These are phyloP conservation scores for Staphylotrichum longicolle DNA, from an alignment of 495 filamentous ascomycete species.

Conservation along the genomic window DNA sequence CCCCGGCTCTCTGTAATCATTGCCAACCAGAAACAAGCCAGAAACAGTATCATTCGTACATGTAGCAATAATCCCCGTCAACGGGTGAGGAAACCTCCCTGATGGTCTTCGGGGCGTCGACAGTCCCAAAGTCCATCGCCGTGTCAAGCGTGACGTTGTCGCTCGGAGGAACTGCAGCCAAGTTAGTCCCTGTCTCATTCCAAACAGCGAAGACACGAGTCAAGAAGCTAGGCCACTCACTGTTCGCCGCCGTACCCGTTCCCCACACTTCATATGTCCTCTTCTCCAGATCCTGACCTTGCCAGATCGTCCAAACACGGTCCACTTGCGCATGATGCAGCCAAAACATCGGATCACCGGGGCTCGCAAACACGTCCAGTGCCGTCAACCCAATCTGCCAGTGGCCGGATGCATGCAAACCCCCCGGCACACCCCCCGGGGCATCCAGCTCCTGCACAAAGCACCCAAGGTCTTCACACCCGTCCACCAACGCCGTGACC, in stretches of 20 bases:
- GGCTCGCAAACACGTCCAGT: constrained; percentile 53
- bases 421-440: constrained; percentile 10
- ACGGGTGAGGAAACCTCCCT: not conserved
- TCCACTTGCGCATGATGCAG: constrained; percentile 65
- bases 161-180: not conserved
- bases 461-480: constrained; percentile 18
- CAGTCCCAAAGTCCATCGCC: not conserved
- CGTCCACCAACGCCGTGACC: constrained; percentile 24
- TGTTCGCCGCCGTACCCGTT: constrained; percentile 16
- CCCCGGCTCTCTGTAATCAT: too few relatives aligned
- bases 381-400: constrained; percentile 27
- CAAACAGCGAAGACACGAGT: too few relatives aligned
- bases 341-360: constrained; percentile 64
- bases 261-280: constrained; percentile 20
- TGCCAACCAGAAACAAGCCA: too few relatives aligned
- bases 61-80: not conserved
- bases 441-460: constrained; percentile 23
- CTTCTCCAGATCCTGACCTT: constrained; percentile 41
- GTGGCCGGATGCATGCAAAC: constrained; percentile 28
- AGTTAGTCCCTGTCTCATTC: too few relatives aligned
- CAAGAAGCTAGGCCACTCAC: constrained; percentile 9
- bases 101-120: not conserved
- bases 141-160: constrained; percentile 5
- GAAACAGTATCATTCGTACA: not conserved
- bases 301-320: constrained; percentile 65